Evolutionary conservation across 192 early-diverging fungal species (phyloP), one percentile per base, ranked within the genome.

Genomic region (Umbelopsis sp.): DNA sequence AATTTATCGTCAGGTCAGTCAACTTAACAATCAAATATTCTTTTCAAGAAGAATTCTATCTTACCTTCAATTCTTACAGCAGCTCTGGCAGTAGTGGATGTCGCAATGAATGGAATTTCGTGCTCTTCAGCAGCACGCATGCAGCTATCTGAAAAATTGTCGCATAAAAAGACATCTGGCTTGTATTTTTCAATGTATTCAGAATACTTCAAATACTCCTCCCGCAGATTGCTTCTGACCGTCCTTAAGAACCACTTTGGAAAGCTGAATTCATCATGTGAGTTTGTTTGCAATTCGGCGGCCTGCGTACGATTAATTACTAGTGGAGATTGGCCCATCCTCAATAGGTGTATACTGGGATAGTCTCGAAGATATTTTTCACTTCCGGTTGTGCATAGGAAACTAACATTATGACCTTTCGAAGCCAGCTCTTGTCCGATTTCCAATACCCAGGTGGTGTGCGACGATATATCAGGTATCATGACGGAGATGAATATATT

Each of bases 131-230:
- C 68, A 1, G 68, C 72, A 20, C 69, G 68, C 21, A 66, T 31
- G 53, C 76, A 77, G 14, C 45, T 9, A n/a, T 65, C 54, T 12
- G 59, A 53, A 69, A 77, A 77, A 41, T 68, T 36, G 45, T 77
- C 75, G 26, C 75, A 77, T 17, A 77, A 21, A 25, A 51, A 66
- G 9, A 73, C 22, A 31, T 73, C 66, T 17, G 32, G 21, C 10
- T 43, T 29, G 17, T 68, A n/a, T 44, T 50, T 26, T 26, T 32
- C 12, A 38, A 73, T 54, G 44, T 29, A 54, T 3, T 59, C 31
- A 26, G 54, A 26, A 20, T 59, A 32, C 26, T 17, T 2, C 16
- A 32, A 14, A 32, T 17, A 32, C 5, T 59, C 54, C 20, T 11
- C 7, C 26, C 31, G 25, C 3, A 59, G 16, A 59, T 16, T 32